Percentiles rank a stretch among this genome's conserved stretches.
These are phyloP conservation scores for Soucietia sequanensis DNA, from an alignment of 805 yeast genomes.

Conservation along the genomic window DNA sequence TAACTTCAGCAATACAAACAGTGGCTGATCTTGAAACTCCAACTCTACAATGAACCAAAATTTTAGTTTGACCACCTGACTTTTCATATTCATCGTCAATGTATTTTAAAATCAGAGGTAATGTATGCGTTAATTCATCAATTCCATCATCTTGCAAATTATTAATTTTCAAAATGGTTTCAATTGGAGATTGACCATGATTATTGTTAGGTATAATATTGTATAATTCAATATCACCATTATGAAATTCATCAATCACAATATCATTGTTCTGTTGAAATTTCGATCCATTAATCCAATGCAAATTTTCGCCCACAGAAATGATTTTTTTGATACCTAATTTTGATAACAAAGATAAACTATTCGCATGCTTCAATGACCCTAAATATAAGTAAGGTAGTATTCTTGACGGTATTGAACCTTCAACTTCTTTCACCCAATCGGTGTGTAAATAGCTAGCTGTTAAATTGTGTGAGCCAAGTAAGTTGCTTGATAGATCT, in stretches of 20 bases:
- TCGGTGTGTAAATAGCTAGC: conserved; percentile 8
- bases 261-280: conserved; percentile 26
- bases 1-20: conserved; percentile 92
- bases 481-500: too few species aligned
- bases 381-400: conserved; percentile 85
- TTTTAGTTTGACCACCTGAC: conserved; percentile 25
- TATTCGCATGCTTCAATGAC: conserved; percentile 76
- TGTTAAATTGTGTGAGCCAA: too few species aligned
- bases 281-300: conserved; percentile 52
- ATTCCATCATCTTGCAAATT: conserved; percentile 90
- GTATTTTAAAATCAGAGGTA: conserved; percentile 64
- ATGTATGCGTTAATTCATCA: conserved; percentile 63
- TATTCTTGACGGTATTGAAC: conserved; percentile 82
- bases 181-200: conserved; percentile 21
- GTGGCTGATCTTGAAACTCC: conserved; percentile 96
- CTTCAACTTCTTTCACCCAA: conserved; percentile 47
- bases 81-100: conserved; percentile 44
- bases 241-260: conserved; percentile 18
- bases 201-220: conserved; percentile 21
- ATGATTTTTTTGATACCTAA: conserved; percentile 74
- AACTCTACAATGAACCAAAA: conserved; percentile 87
- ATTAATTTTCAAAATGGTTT: conserved; percentile 58
- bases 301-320: conserved; percentile 79
- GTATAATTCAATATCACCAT: conserved; percentile 32
- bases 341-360: conserved; percentile 56